These are phyloP conservation scores for Exophiala xenobiotica DNA, from an alignment of 2,329 filamentous ascomycete genomes.

Conservation along the genomic window DNA sequence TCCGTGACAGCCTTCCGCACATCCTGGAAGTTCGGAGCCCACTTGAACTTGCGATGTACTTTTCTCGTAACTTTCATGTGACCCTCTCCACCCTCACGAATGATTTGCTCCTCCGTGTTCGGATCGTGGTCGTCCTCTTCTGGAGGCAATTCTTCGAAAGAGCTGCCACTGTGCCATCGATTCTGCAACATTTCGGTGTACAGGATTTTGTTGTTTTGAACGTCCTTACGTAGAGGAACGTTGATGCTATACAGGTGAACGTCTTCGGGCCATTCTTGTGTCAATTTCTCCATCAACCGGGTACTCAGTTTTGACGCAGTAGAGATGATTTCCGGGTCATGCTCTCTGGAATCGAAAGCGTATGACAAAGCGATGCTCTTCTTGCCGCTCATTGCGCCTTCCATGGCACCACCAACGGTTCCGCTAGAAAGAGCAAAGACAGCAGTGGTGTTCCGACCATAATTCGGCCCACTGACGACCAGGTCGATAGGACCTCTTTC, in stretches of 20 bases:
- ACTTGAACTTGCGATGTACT: slow-evolving; percentile 87
- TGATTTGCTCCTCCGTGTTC: slow-evolving; percentile 69
- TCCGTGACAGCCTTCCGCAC: slow-evolving; percentile 85
- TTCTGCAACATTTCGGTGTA: slow-evolving; percentile 89
- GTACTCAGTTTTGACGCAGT: slow-evolving; percentile 74
- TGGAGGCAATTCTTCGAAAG: slow-evolving; percentile 76
- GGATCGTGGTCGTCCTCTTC: slow-evolving; percentile 58
- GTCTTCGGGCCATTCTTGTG: slow-evolving; percentile 68
- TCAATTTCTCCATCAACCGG: slow-evolving; percentile 74
- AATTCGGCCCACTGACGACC: slow-evolving; percentile 78
- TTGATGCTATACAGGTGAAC: slow-evolving; percentile 91
- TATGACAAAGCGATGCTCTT: slow-evolving; percentile 81
- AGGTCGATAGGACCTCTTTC: slow-evolving; percentile 71
- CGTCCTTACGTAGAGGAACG: slow-evolving; percentile 76
- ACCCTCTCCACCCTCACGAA: slow-evolving; percentile 64
- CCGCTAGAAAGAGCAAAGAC: slow-evolving; percentile 76
- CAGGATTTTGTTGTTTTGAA: slow-evolving; percentile 70
- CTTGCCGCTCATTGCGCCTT: slow-evolving; percentile 69
- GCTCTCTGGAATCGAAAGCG: slow-evolving; percentile 82
- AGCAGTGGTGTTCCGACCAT: slow-evolving; percentile 77
- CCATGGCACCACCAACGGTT: slow-evolving; percentile 73
- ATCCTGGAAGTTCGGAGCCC: slow-evolving; percentile 83
- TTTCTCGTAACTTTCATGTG: slow-evolving; percentile 44
- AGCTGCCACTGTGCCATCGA: slow-evolving; percentile 79
- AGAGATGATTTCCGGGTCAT: slow-evolving; percentile 77